Base-by-base conservation (phyloP, 2,329 filamentous ascomycete genomes). In the Sporothrix pseudoabietina region DNA sequence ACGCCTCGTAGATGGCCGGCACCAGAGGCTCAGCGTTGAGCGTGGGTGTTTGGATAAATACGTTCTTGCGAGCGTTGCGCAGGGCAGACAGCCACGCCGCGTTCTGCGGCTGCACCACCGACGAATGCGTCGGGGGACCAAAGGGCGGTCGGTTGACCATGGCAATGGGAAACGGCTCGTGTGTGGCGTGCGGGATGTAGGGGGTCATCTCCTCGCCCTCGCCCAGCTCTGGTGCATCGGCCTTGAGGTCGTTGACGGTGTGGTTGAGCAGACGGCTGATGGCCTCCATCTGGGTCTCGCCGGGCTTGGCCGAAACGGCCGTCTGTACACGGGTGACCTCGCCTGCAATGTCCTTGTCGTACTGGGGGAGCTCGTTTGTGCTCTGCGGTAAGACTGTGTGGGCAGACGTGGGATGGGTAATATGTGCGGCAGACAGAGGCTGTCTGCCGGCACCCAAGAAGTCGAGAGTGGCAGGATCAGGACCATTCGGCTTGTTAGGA, bases 31-130 rank as follows among this genome's bases (percentile, higher is more conserved):
- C 87, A 0, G 92, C 91, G 77, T 95, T 95, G 52, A 95, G 85
- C 30, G 93, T 91, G 0, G 92, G 92, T 0, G 91, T 90, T 79
- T 94, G 91, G 73, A 95, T 94, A 77, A 94, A 93, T n/a, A 94
- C 86, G 39, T 82, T 85, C 14, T 82, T 82, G 71, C 84, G 80
- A 0, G 92, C 91, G 76, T 94, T 87, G 0, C 89, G 85, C 8
- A 94, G 84, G 0, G 90, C 87, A 0, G 91, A 91, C 0, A 94
- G 82, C 87, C 90, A 94, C 0, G 90, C 90, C 69, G 90, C 90
- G 77, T 95, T 94, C 77, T 95, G 92, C 0, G 92, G 92, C 2
- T 89, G 90, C 68, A 86, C 83, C 2, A 89, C 82, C 22, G 86
- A 89, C 22, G 84, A 82, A 72, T 91, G 88, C 76, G 88, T 91